These are phyloP conservation scores for Staphylotrichum tortipilum DNA, from an alignment of 495 filamentous ascomycete genomes.

Conservation along the genomic window DNA sequence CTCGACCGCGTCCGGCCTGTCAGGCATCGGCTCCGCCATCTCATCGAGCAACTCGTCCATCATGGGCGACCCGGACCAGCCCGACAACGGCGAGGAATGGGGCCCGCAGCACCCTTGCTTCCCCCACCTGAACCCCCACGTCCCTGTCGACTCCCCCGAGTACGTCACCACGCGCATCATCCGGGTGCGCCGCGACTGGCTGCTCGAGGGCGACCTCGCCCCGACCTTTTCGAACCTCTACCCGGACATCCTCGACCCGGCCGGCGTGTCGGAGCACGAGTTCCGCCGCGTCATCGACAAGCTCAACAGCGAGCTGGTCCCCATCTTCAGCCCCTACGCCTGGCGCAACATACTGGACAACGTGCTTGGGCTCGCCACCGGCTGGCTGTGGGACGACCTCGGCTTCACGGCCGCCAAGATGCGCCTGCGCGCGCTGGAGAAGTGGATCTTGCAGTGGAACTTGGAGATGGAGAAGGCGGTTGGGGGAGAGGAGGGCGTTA, in stretches of 20 bases:
- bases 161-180: constrained; percentile 78
- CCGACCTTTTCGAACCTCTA: constrained; percentile 91
- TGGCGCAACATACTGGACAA: constrained; percentile 67
- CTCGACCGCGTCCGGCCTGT: constrained; percentile 31
- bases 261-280: constrained; percentile 65
- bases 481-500: constrained; percentile 42
- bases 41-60: constrained; percentile 46
- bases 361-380: constrained; percentile 65
- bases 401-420: constrained; percentile 64
- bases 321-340: constrained; percentile 64
- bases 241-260: constrained; percentile 85
- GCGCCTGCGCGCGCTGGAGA: constrained; percentile 57
- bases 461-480: constrained; percentile 47
- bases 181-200: constrained; percentile 83
- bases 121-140: constrained; percentile 87
- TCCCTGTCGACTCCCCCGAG: constrained; percentile 65
- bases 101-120: constrained; percentile 85
- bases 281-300: constrained; percentile 72
- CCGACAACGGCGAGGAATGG: constrained; percentile 58
- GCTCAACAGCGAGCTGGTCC: constrained; percentile 63
- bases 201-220: constrained; percentile 80
- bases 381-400: constrained; percentile 90
- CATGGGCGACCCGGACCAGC: constrained; percentile 41
- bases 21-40: constrained; percentile 41
- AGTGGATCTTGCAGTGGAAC: constrained; percentile 78